phyloP scores from a whole-genome alignment of 495 filamentous ascomycete species.

The Beverwykella pulmonaria region DNA sequence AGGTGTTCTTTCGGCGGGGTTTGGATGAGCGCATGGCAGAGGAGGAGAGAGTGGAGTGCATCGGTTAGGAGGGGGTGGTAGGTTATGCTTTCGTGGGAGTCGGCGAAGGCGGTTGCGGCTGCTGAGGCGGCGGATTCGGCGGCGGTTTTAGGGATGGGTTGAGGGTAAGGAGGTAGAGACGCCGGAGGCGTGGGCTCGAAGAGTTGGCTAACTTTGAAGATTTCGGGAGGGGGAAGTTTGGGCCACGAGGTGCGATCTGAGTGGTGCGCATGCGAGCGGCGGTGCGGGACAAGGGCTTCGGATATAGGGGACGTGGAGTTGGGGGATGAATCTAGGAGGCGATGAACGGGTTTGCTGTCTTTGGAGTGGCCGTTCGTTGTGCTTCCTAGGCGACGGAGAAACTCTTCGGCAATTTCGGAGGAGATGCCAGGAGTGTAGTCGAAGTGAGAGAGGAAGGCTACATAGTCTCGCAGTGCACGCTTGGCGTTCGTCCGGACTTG shows the following conservation, averaged over 20 bases:
- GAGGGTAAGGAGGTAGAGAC: constrained; percentile 44
- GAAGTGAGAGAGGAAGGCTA: constrained; percentile 67
- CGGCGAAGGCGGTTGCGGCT: constrained; percentile 43
- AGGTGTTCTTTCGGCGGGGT: constrained; percentile 72
- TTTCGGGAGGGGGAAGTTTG: constrained; percentile 44
- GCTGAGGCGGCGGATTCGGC: constrained; percentile 31
- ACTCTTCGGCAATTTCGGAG: constrained; percentile 65
- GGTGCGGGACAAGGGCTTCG: constrained; percentile 42
- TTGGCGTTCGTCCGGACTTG: constrained; percentile 70
- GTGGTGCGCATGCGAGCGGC: constrained; percentile 33
- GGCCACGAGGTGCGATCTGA: constrained; percentile 43
- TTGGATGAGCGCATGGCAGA: constrained; percentile 73
- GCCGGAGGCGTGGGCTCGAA: constrained; percentile 46
- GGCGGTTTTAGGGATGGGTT: not conserved
- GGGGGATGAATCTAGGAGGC: constrained; percentile 22
- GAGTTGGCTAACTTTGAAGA: constrained; percentile 46
- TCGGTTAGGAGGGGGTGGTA: constrained; percentile 79
- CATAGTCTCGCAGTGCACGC: constrained; percentile 70
- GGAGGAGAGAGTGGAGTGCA: constrained; percentile 71
- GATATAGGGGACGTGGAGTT: constrained; percentile 26
- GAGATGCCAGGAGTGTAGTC: constrained; percentile 75
- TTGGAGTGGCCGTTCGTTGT: constrained; percentile 50
- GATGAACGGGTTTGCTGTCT: constrained; percentile 25
- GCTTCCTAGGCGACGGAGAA: constrained; percentile 64
- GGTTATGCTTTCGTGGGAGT: constrained; percentile 66